Conservation (phyloP, 1,284 basidiomycete genomes). For the Athelia psychrophila region DNA sequence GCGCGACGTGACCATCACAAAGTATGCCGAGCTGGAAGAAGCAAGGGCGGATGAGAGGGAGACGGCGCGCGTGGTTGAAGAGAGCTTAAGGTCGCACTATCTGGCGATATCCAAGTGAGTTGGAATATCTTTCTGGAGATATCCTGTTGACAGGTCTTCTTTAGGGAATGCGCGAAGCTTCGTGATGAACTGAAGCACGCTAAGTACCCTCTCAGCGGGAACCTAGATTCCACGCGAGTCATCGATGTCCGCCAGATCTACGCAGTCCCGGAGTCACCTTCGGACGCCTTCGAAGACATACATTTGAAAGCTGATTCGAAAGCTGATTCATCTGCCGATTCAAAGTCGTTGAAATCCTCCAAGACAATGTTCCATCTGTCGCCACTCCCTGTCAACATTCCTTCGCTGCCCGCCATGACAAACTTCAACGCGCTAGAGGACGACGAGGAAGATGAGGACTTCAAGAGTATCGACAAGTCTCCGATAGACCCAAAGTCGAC, state of each 20-base stretch:
- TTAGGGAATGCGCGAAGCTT: constrained; percentile 20
- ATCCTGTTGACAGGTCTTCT: too few species aligned
- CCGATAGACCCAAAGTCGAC: constrained; percentile 15
- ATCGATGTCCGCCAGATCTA: constrained; percentile 28
- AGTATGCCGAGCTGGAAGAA: constrained; percentile 22
- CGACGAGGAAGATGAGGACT: constrained; percentile 28
- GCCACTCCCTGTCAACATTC: constrained; percentile 31
- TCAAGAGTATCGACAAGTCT: constrained; percentile 20
- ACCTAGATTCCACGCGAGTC: constrained; percentile 17
- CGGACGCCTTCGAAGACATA: constrained; percentile 17
- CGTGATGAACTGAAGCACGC: constrained; percentile 25
- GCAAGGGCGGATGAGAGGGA: constrained; percentile 33
- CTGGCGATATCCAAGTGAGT: constrained; percentile 20
- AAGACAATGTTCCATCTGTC: constrained; percentile 35
- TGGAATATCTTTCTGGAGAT: background rate
- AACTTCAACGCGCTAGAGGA: constrained; percentile 31
- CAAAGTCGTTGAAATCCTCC: constrained; percentile 20
- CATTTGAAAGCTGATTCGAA: constrained; percentile 3
- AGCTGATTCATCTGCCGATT: constrained; percentile 11
- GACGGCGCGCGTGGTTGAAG: constrained; percentile 29
- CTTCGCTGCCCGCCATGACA: constrained; percentile 23
- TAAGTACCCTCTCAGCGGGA: constrained; percentile 17
- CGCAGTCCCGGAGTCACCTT: constrained; percentile 18
- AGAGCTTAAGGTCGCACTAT: constrained; percentile 31
- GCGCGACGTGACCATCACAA: constrained; percentile 6